These are phyloP conservation scores for Aspergillus thermomutatus DNA, from an alignment of 2,329 filamentous ascomycete genomes.

Conservation along the genomic window DNA sequence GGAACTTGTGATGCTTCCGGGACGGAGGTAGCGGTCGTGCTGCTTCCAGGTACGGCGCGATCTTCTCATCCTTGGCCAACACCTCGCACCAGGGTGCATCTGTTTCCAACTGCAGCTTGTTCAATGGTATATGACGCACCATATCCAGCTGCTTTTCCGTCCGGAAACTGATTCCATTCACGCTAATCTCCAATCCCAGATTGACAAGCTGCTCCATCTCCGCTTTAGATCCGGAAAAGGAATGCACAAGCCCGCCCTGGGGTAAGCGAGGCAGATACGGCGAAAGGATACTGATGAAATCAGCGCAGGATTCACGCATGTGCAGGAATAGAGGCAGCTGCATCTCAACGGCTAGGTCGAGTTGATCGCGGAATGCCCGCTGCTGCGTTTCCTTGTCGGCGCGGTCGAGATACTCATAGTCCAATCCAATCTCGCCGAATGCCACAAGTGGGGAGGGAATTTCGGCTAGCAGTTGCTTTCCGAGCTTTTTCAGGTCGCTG, in stretches of 20 bases:
- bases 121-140: constrained; percentile 41
- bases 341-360: constrained; percentile 38
- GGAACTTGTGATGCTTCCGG: constrained; percentile 52
- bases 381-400: constrained; percentile 44
- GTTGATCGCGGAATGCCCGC: constrained; percentile 40
- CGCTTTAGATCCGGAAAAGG: constrained; percentile 71
- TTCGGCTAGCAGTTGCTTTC: constrained; percentile 21
- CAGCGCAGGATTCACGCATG: constrained; percentile 42
- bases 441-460: constrained; percentile 38
- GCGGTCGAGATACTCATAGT: constrained; percentile 48
- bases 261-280: constrained; percentile 40
- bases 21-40: constrained; percentile 38
- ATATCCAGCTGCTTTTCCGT: constrained; percentile 42
- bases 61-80: constrained; percentile 37
- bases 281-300: constrained; percentile 43
- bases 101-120: constrained; percentile 46
- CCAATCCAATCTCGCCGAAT: constrained; percentile 51
- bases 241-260: constrained; percentile 71
- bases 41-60: constrained; percentile 39
- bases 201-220: constrained; percentile 42
- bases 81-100: constrained; percentile 51
- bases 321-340: constrained; percentile 34
- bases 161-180: constrained; percentile 50
- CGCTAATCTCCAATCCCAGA: constrained; percentile 44
- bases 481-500: constrained; percentile 15